Percentiles rank a stretch among this genome's conserved stretches.
phyloP scores from a whole-genome alignment of 495 filamentous ascomycete species.

The Penicillium parvum region DNA sequence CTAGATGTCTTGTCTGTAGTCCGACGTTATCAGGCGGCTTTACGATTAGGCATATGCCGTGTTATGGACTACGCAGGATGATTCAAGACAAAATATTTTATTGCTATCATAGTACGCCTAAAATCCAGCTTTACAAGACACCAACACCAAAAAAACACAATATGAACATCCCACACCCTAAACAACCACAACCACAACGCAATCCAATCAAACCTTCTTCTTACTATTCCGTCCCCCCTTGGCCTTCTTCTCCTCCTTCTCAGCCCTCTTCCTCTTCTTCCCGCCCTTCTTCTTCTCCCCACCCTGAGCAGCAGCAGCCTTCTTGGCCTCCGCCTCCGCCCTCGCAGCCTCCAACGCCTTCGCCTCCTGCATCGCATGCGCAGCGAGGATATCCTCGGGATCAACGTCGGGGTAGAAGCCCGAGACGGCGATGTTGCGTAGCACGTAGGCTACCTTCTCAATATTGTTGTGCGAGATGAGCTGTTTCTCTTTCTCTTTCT shows the following conservation, averaged over 20 bases:
- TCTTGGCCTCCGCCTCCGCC: not conserved
- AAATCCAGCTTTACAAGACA: no score
- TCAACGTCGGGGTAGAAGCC: conserved; percentile 10
- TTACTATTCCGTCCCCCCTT: not conserved
- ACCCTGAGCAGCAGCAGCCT: not conserved
- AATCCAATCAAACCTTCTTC: not conserved
- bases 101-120: no score
- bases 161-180: not conserved
- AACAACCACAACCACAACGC: not conserved
- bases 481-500: not conserved
- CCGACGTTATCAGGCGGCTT: no score
- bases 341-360: not conserved
- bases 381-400: not conserved
- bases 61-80: no score
- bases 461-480: conserved; percentile 52
- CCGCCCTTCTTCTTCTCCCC: conserved; percentile 1
- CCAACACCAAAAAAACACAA: not conserved
- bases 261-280: conserved; percentile 1
- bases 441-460: conserved; percentile 65
- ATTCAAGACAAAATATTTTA: no score
- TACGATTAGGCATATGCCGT: no score
- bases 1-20: no score
- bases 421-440: conserved; percentile 32
- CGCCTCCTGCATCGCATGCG: not conserved
- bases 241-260: not conserved